These are phyloP conservation scores for Magnaporthiopsis rhizophila DNA, from an alignment of 2,329 filamentous ascomycete species.

Conservation along the genomic window DNA sequence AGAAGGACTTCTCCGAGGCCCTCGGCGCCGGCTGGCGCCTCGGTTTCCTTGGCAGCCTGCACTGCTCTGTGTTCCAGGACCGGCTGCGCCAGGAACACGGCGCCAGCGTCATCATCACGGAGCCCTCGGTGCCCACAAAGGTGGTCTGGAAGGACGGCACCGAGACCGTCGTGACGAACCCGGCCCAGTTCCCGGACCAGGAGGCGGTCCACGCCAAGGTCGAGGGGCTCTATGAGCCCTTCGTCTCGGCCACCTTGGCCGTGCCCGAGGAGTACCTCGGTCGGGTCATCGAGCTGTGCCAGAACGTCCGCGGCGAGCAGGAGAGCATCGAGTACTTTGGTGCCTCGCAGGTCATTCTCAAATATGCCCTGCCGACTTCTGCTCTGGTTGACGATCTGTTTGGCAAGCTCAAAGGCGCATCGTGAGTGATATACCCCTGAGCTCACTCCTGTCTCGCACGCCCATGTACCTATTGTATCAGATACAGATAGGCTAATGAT, in stretches of 20 bases:
- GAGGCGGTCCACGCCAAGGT: conserved; percentile 39
- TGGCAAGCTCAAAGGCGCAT: conserved; percentile 86
- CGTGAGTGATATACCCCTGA: conserved; percentile 27
- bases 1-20: conserved; percentile 91
- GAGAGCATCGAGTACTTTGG: conserved; percentile 87
- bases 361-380: conserved; percentile 80
- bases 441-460: background rate
- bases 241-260: conserved; percentile 76
- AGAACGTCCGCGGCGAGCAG: conserved; percentile 80
- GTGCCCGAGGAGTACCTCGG: conserved; percentile 91
- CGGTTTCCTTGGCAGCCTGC: conserved; percentile 90
- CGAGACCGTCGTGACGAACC: conserved; percentile 75
- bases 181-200: conserved; percentile 73
- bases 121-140: conserved; percentile 89
- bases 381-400: conserved; percentile 96
- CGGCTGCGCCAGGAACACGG: conserved; percentile 90
- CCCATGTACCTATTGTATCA: too few relatives aligned
- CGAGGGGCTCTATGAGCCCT: conserved; percentile 47
- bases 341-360: conserved; percentile 83
- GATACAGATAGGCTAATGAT: background rate
- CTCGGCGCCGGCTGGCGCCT: conserved; percentile 89
- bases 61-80: conserved; percentile 99
- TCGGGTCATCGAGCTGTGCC: conserved; percentile 90
- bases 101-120: conserved; percentile 91
- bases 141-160: conserved; percentile 70